Conservation (phyloP, 805 yeast species). For the Saturnispora besseyi region DNA sequence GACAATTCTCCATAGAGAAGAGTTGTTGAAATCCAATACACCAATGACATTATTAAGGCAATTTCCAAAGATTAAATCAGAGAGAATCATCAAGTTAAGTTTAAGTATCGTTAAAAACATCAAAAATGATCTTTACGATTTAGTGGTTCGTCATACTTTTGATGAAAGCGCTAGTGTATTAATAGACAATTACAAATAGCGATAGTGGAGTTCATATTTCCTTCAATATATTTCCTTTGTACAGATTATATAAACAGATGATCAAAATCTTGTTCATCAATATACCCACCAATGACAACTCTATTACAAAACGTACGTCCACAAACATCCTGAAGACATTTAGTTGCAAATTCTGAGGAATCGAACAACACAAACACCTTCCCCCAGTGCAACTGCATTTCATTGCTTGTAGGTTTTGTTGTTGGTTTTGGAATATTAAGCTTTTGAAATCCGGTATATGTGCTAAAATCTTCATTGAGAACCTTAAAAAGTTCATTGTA, state of each 20-base stretch:
- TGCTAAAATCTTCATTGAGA: slow-evolving; percentile 39
- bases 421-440: slow-evolving; percentile 55
- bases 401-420: slow-evolving; percentile 27
- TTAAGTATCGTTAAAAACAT: slow-evolving; percentile 71
- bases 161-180: slow-evolving; percentile 34
- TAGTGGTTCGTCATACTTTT: slow-evolving; percentile 53
- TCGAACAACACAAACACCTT: slow-evolving; percentile 62
- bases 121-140: slow-evolving; percentile 56
- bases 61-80: slow-evolving; percentile 63
- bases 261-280: slow-evolving; percentile 51
- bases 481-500: slow-evolving; percentile 45
- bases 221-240: not conserved
- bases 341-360: slow-evolving; percentile 38
- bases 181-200: slow-evolving; percentile 16
- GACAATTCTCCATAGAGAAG: slow-evolving; percentile 56
- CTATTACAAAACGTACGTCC: slow-evolving; percentile 65
- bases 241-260: not conserved
- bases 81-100: slow-evolving; percentile 67
- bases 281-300: slow-evolving; percentile 54
- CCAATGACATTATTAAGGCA: slow-evolving; percentile 73
- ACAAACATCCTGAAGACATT: slow-evolving; percentile 47
- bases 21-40: slow-evolving; percentile 46
- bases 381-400: slow-evolving; percentile 55
- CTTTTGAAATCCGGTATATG: slow-evolving; percentile 42
- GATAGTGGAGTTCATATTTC: not conserved